Evolutionary conservation across 257 asterid species (phyloP).

Genomic region (Penstemon newberryi): DNA sequence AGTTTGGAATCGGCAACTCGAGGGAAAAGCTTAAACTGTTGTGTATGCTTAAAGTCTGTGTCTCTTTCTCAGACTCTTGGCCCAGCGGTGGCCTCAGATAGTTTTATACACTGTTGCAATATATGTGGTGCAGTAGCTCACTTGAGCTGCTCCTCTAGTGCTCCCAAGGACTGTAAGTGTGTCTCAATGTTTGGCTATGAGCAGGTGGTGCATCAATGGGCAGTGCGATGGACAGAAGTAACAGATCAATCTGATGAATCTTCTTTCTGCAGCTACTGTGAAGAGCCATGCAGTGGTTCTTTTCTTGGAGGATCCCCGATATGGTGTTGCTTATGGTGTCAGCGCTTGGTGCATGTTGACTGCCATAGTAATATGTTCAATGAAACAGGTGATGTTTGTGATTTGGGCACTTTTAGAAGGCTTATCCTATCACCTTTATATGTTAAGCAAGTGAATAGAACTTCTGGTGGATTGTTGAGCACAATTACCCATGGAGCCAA

Average conservation of each 20-base stretch:
- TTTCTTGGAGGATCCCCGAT: slow-evolving; percentile 97
- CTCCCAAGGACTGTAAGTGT: slow-evolving; percentile 88
- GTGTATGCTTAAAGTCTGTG: slow-evolving; percentile 77
- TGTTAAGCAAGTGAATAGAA: slow-evolving; percentile 60
- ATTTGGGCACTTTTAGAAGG: slow-evolving; percentile 84
- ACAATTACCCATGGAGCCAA: slow-evolving; percentile 97
- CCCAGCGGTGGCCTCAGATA: slow-evolving; percentile 61
- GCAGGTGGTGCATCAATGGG: slow-evolving; percentile 89
- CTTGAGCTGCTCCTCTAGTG: slow-evolving; percentile 74
- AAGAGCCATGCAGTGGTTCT: slow-evolving; percentile 90
- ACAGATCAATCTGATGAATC: slow-evolving; percentile 92
- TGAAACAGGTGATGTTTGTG: slow-evolving; percentile 91
- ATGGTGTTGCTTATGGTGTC: slow-evolving; percentile 99
- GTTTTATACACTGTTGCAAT: slow-evolving; percentile 74
- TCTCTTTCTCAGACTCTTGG: slow-evolving; percentile 87
- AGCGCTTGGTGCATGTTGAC: slow-evolving; percentile 92
- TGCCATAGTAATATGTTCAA: slow-evolving; percentile 79
- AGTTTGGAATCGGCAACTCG: slow-evolving; percentile 74
- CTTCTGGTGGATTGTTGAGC: slow-evolving; percentile 77
- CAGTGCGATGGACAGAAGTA: slow-evolving; percentile 89
- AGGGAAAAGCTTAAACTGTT: slow-evolving; percentile 80
- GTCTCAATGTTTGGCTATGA: slow-evolving; percentile 77
- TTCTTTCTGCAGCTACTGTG: slow-evolving; percentile 90
- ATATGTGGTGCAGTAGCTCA: slow-evolving; percentile 93
- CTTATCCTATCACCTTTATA: slow-evolving; percentile 83